Evolutionary conservation across 2,329 filamentous ascomycete genomes (phyloP).

Genomic region (Raffaelea deltoideospora): DNA sequence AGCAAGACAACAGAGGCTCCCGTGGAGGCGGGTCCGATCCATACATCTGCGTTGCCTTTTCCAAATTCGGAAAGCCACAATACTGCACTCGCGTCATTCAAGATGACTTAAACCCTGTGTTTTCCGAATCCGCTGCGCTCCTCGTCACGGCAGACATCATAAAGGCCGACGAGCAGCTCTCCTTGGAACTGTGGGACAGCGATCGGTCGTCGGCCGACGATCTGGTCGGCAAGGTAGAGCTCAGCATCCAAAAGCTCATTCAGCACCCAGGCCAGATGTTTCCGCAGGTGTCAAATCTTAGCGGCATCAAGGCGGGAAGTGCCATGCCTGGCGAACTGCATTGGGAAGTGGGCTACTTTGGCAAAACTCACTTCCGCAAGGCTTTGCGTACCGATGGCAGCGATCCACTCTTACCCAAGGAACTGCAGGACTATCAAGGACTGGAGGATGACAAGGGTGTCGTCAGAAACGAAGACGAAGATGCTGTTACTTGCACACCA

Average conservation of each 20-base stretch:
- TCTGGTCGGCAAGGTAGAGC: slow-evolving; percentile 84
- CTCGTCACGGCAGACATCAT: slow-evolving; percentile 80
- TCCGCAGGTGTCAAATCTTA: slow-evolving; percentile 68
- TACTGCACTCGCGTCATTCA: slow-evolving; percentile 95
- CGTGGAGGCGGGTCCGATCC: slow-evolving; percentile 82
- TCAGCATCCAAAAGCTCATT: slow-evolving; percentile 90
- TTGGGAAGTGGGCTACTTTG: slow-evolving; percentile 94
- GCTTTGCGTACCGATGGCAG: slow-evolving; percentile 78
- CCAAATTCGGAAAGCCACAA: slow-evolving; percentile 94
- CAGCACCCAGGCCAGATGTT: slow-evolving; percentile 90
- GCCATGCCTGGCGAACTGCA: slow-evolving; percentile 86
- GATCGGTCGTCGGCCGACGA: slow-evolving; percentile 87
- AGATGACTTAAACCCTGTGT: slow-evolving; percentile 84
- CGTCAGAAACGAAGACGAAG: slow-evolving; percentile 57
- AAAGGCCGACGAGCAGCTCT: slow-evolving; percentile 84
- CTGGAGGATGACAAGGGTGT: slow-evolving; percentile 80
- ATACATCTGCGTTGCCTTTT: slow-evolving; percentile 89
- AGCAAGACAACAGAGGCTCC: slow-evolving; percentile 73
- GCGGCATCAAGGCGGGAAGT: slow-evolving; percentile 68
- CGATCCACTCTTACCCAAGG: slow-evolving; percentile 59
- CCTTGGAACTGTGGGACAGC: slow-evolving; percentile 91
- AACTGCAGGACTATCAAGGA: slow-evolving; percentile 57
- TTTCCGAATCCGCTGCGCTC: slow-evolving; percentile 75
- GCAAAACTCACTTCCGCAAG: slow-evolving; percentile 74
- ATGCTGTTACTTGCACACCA: slow-evolving; percentile 77